These are phyloP conservation scores for Sideroxylon spinosum DNA, from an alignment of 179 eudicot species.

Conservation along the genomic window DNA sequence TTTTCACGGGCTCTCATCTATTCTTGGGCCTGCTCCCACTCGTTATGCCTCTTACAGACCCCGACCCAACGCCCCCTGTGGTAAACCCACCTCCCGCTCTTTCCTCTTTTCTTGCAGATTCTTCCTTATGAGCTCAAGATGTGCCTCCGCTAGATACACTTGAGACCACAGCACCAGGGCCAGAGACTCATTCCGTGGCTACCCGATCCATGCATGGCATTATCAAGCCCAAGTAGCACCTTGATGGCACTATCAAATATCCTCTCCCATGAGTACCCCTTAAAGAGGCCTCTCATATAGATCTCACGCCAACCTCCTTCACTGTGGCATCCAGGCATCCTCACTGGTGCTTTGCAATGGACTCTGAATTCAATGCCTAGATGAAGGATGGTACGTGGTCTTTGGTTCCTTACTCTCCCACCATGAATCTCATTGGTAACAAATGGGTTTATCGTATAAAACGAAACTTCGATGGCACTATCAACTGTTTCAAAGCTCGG, in stretches of 20 bases:
- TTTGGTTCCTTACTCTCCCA: not conserved
- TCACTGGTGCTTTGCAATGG: not conserved
- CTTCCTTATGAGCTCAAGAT: no score
- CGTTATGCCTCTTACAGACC: no score
- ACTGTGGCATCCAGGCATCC: not conserved
- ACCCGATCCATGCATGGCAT: no score
- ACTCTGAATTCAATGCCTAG: not conserved
- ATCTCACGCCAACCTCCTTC: not conserved
- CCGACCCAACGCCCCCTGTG: no score
- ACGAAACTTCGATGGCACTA: not conserved
- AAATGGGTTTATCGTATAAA: not conserved
- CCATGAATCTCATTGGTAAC: not conserved
- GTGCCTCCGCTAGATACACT: no score
- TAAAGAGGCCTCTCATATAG: not conserved
- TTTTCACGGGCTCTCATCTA: not conserved
- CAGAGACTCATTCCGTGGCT: no score
- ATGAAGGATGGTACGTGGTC: not conserved
- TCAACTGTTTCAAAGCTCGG: not conserved
- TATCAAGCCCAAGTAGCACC: no score
- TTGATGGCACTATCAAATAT: not conserved
- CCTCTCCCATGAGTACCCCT: not conserved
- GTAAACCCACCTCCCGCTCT: no score
- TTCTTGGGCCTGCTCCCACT: no score
- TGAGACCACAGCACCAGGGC: no score
- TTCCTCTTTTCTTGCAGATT: no score